These are phyloP conservation scores for Parasitella parasitica DNA, from an alignment of 371 early-diverging fungal species.

Conservation along the genomic window DNA sequence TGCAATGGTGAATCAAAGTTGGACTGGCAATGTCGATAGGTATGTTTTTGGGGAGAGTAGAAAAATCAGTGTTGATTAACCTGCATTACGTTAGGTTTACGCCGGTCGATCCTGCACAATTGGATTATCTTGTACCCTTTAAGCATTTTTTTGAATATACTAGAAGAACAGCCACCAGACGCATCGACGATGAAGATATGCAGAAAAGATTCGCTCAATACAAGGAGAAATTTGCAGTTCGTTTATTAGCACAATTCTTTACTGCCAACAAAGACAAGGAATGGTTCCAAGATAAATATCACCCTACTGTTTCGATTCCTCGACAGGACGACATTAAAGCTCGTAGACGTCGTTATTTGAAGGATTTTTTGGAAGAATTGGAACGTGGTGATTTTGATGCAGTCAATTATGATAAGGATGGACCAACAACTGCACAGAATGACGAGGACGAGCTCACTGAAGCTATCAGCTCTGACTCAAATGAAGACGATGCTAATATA, in stretches of 20 bases:
- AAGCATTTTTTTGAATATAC: conserved; percentile 79
- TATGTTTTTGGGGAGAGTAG: background rate
- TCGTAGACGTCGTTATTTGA: conserved; percentile 56
- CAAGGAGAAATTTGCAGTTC: conserved; percentile 70
- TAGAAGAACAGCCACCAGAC: conserved; percentile 48
- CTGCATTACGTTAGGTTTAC: conserved; percentile 4
- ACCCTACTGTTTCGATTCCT: conserved; percentile 63
- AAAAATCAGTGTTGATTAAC: background rate
- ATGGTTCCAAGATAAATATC: conserved; percentile 93
- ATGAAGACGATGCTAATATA: conserved; percentile 32
- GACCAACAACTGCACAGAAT: background rate
- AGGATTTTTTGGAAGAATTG: conserved; percentile 64
- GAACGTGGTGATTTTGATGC: conserved; percentile 74
- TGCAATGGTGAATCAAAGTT: conserved; percentile 20
- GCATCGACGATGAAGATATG: conserved; percentile 78
- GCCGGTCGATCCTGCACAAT: conserved; percentile 69
- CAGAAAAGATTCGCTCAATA: conserved; percentile 78
- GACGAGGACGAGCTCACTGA: conserved; percentile 2
- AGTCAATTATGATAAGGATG: conserved; percentile 59
- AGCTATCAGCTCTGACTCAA: background rate
- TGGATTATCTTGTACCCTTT: conserved; percentile 78
- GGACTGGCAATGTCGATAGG: conserved; percentile 15
- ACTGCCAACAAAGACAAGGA: conserved; percentile 78
- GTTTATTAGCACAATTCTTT: conserved; percentile 73
- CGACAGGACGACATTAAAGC: conserved; percentile 56